phyloP scores from a whole-genome alignment of 352 stramenopile genomes.

The Plasmopara viticola region DNA sequence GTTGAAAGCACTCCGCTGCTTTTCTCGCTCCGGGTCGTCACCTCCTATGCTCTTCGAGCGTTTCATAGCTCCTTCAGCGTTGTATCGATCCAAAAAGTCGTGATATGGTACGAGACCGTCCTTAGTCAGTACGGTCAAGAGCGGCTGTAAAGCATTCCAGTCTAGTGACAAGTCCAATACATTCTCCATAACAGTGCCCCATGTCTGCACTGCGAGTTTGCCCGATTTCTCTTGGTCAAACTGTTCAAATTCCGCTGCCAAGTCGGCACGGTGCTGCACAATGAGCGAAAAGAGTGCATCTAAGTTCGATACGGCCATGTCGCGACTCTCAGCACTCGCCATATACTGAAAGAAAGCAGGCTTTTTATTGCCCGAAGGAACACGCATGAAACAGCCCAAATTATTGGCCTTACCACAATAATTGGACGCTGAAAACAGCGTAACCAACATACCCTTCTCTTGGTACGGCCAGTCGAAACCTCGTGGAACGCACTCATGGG shows the following conservation, averaged over 20 bases:
- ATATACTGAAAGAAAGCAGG: constrained; percentile 87
- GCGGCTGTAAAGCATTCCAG: constrained; percentile 66
- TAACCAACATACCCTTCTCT: constrained; percentile 82
- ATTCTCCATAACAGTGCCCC: constrained; percentile 71
- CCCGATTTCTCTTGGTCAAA: constrained; percentile 34
- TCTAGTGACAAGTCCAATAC: constrained; percentile 72
- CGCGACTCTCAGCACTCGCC: constrained; percentile 68
- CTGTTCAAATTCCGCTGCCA: constrained; percentile 58
- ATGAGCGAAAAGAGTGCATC: constrained; percentile 85
- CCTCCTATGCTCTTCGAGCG: constrained; percentile 18
- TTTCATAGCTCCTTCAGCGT: constrained; percentile 37
- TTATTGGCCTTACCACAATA: constrained; percentile 85
- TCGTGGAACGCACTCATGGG: constrained; percentile 76
- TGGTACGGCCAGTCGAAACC: constrained; percentile 78
- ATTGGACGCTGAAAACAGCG: constrained; percentile 83
- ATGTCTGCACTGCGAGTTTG: constrained; percentile 42
- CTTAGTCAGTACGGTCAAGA: constrained; percentile 64
- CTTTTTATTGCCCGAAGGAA: constrained; percentile 62
- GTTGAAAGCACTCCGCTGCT: constrained; percentile 71
- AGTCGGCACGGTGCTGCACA: constrained; percentile 57
- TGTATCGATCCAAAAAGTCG: constrained; percentile 75
- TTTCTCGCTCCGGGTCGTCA: constrained; percentile 37
- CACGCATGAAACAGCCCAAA: constrained; percentile 79
- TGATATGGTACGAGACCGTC: constrained; percentile 66
- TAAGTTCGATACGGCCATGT: constrained; percentile 77